Base-by-base conservation (phyloP, 371 early-diverging fungal genomes). In the Actinomortierella ambigua region DNA sequence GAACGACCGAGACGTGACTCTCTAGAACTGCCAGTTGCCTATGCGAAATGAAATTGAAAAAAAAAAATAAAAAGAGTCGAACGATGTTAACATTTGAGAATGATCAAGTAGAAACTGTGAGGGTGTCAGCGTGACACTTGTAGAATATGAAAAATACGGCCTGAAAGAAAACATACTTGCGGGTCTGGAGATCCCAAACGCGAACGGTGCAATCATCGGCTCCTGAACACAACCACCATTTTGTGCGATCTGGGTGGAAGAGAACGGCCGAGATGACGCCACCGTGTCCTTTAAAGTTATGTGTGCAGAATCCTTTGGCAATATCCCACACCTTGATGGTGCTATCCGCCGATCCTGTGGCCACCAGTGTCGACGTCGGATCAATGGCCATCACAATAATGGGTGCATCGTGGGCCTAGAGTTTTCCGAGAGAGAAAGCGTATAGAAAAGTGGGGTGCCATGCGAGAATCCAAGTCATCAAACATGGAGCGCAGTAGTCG, bases 281-380 rank as follows among this genome's bases (percentile, higher is more conserved):
- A 40, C 90, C 82, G 59, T 98, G 99, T 41, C 98, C 98, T 49
- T 83, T 86, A 61, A 98, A 91, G 70, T 93, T 93, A 75, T 98
- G 99, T 27, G 99, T 98, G 65, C 93, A 94, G 78, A 82, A 95
- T n/a, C 95, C 95, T 53, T 88, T 82, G 55, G 91, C 93, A 46
- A 94, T 91, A 80, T 98, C 96, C 96, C 97, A 98, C 4, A 97
- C 93, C 58, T 91, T 92, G 55, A 98, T 90, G 8, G 93, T 90
- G 65, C 90, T 89, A 79, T 98, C 99, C 0, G 99, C 97, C n/a
- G 94, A 94, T 46, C 98, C 99, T 0, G 97, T 97, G 5, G 97
- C 97, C 3, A 96, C 93, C 18, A 97, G 73, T 0, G 96, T 94
- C 0, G 95, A 93, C 0, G 94, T 86, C 1, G 81, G 69, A 69